Evolutionary conservation across 176 grass and related monocot genomes (phyloP).

Genomic region (Hyparrhenia diplandra): DNA sequence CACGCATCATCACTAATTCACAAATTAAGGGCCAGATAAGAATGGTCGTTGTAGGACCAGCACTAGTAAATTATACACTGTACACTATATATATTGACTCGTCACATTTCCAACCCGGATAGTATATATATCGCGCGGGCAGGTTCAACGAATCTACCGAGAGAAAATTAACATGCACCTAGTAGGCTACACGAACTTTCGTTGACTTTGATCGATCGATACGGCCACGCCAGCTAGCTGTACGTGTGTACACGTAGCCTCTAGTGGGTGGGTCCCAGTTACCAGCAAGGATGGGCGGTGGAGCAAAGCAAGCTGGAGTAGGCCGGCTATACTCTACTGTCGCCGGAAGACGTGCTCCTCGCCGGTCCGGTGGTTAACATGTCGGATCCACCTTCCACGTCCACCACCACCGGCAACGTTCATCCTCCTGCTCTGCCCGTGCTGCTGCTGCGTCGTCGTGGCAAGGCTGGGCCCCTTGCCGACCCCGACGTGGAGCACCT

Average conservation of each 20-base stretch:
- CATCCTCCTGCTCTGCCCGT: neutral
- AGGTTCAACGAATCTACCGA: slow-evolving; percentile 20
- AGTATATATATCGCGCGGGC: no score
- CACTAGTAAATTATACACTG: no score
- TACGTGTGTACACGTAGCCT: neutral
- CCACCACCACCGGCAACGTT: neutral
- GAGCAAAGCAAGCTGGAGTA: no score
- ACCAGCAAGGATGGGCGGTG: no score
- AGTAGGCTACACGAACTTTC: neutral
- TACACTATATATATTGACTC: no score
- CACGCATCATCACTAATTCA: no score
- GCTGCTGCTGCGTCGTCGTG: no score
- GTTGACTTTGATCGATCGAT: neutral
- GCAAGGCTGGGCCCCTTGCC: slow-evolving; percentile 75
- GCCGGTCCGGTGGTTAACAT: slow-evolving; percentile 59
- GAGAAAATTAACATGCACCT: neutral
- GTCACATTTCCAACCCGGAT: no score
- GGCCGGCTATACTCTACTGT: neutral
- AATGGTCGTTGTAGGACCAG: no score
- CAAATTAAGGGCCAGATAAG: no score
- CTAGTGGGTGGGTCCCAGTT: no score
- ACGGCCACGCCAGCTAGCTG: neutral
- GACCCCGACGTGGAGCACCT: slow-evolving; percentile 79
- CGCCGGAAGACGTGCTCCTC: slow-evolving; percentile 83
- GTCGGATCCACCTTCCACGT: slow-evolving; percentile 52